Conservation (phyloP, 176 grass and related monocot species). For the Stipa capillata region DNA sequence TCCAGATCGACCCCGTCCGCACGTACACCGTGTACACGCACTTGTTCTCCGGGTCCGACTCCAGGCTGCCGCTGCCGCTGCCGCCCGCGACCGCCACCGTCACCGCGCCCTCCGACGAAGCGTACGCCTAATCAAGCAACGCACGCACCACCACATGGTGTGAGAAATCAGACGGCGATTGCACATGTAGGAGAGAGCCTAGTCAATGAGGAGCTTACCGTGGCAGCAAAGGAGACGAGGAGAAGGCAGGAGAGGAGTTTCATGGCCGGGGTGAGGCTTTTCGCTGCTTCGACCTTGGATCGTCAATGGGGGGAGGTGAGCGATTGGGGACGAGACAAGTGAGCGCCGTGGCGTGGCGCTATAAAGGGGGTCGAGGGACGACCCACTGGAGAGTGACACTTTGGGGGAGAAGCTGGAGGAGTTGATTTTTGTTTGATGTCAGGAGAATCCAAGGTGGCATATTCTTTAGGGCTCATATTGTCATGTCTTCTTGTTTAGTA, state of each 20-base stretch:
- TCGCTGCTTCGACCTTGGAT: not conserved
- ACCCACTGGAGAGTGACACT: not conserved
- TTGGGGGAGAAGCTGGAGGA: not conserved
- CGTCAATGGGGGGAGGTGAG: not conserved
- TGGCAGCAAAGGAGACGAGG: not conserved
- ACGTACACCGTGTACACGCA: conserved; percentile 96
- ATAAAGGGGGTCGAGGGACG: not conserved
- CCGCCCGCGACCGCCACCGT: not conserved
- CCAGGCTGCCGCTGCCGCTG: not conserved
- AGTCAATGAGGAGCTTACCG: not conserved
- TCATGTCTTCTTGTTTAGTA: too few species aligned
- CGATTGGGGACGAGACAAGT: not conserved
- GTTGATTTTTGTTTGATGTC: not conserved
- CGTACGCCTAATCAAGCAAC: not conserved
- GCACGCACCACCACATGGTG: not conserved
- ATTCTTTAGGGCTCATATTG: too few species aligned
- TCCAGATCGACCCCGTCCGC: conserved; percentile 68
- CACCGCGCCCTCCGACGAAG: not conserved
- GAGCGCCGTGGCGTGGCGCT: not conserved
- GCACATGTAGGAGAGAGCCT: not conserved
- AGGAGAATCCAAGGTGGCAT: not conserved
- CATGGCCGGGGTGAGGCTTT: not conserved
- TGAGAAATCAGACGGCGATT: not conserved
- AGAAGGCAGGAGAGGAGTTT: not conserved
- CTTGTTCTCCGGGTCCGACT: conserved; percentile 21